Evolutionary conservation across 2,329 filamentous ascomycete species (phyloP), one percentile per base, ranked within the genome.

Genomic region (Triangularia verruculosa): DNA sequence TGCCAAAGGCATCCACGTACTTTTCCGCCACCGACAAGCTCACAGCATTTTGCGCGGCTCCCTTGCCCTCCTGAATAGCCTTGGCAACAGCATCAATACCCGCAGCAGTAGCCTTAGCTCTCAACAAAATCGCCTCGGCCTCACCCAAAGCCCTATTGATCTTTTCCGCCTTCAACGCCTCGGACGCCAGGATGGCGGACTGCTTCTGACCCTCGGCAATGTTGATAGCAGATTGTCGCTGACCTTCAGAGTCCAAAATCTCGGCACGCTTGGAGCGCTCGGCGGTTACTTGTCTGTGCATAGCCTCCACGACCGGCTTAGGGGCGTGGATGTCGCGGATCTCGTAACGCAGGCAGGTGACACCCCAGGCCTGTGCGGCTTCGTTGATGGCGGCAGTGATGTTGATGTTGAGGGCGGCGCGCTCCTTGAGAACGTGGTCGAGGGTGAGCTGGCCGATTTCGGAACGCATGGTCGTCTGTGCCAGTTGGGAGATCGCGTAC

Each of bases 331-430:
- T 99, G 77, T 99, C 95, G 70, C 95, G 86, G 75, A 99, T 99
- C 79, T 99, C 95, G 81, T 99, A 99, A 64, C 95, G 90, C 66
- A 99, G 84, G 75, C 95, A 99, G 32, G 92, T 92, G 20, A 99
- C 92, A 64, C 95, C 95, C 95, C 95, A 99, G 61, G 94, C 94
- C 72, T 96, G 90, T 4, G 95, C 94, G 1, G 95, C 95, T 77
- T 98, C 94, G 77, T 99, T 99, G 83, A 99, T 98, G 52, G 95
- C 94, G 63, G 92, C 89, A n/a, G 95, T 98, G 75, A 99, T 99
- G 80, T 99, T 98, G 69, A 88, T 93, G 82, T 99, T 99, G 70
- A 99, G 88, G 20, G 93, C 92, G 2, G 93, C 92, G 68, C 95
- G 92, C 83, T 99, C 95, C 77, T 98, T 98, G 64, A 99, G 86